Conservation (phyloP, 2,329 filamentous ascomycete species). For the Fusarium hainanense region DNA sequence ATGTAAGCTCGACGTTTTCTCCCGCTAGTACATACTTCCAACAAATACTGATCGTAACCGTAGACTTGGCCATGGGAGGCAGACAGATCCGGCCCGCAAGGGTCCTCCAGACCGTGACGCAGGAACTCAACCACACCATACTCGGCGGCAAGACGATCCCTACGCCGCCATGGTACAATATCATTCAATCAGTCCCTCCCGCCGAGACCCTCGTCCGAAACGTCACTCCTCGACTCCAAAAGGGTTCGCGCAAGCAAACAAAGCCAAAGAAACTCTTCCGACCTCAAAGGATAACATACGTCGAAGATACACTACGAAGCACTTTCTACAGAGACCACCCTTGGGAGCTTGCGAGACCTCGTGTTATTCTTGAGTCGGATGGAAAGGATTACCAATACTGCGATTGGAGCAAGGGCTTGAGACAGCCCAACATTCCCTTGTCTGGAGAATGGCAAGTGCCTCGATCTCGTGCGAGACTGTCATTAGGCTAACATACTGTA, state of each 20-base stretch:
- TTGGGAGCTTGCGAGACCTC: slow-evolving; percentile 93
- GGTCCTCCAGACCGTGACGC: slow-evolving; percentile 59
- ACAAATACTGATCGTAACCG: slow-evolving; percentile 9
- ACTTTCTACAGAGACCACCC: slow-evolving; percentile 95
- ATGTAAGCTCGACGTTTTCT: slow-evolving; percentile 17
- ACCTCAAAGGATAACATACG: slow-evolving; percentile 80
- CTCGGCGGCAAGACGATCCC: slow-evolving; percentile 51
- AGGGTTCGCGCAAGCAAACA: slow-evolving; percentile 53
- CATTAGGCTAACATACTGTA: slow-evolving; percentile 28
- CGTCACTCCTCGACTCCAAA: slow-evolving; percentile 60
- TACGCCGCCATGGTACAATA: slow-evolving; percentile 62
- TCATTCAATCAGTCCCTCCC: slow-evolving; percentile 66
- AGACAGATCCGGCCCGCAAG: slow-evolving; percentile 60
- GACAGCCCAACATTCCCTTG: slow-evolving; percentile 79
- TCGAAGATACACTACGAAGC: slow-evolving; percentile 83
- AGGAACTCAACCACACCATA: slow-evolving; percentile 57
- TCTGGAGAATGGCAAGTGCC: slow-evolving; percentile 68
- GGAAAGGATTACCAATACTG: slow-evolving; percentile 81
- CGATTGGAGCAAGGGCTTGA: slow-evolving; percentile 81
- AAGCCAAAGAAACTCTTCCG: slow-evolving; percentile 80
- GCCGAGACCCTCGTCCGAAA: slow-evolving; percentile 68
- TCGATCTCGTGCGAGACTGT: background rate
- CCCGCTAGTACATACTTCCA: background rate
- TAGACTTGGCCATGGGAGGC: slow-evolving; percentile 52
- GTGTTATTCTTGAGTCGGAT: slow-evolving; percentile 84